Conservation (phyloP, 1,139 yeast species). For the Suhomyces panamericanus region DNA sequence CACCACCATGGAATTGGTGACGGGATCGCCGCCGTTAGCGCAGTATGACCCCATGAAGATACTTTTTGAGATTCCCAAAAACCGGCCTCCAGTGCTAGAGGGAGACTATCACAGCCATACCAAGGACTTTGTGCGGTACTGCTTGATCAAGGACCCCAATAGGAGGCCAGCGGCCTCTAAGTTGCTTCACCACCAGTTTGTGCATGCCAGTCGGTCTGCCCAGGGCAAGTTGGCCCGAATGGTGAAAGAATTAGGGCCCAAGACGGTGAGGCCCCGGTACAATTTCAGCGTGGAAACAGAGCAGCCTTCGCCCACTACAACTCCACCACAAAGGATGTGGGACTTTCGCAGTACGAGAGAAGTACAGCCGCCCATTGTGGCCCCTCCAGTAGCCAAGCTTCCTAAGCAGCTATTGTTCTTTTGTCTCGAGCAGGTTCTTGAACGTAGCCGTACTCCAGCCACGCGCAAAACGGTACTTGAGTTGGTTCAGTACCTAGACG, state of each 20-base stretch:
- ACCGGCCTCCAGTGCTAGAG: conserved; percentile 62
- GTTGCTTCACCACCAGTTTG: conserved; percentile 49
- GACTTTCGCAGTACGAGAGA: conserved; percentile 1
- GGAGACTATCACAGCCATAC: conserved; percentile 47
- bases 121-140: conserved; percentile 59
- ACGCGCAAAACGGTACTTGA: conserved; percentile 46
- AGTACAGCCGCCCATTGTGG: not conserved
- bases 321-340: conserved; percentile 2
- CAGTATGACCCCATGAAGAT: conserved; percentile 75
- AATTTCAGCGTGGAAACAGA: conserved; percentile 3
- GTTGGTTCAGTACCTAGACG: conserved; percentile 37
- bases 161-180: conserved; percentile 50
- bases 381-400: not conserved
- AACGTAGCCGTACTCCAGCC: conserved; percentile 48
- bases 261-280: conserved; percentile 12
- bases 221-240: conserved; percentile 11
- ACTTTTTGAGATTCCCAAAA: conserved; percentile 67
- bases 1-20: conserved; percentile 71
- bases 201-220: conserved; percentile 23
- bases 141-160: conserved; percentile 59
- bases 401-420: conserved; percentile 26
- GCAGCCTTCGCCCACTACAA: not conserved
- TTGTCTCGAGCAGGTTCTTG: conserved; percentile 45
- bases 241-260: conserved; percentile 8
- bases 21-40: conserved; percentile 72